These are phyloP conservation scores for Begonia fuchsioides DNA, from an alignment of 306 rosid species.

Conservation along the genomic window DNA sequence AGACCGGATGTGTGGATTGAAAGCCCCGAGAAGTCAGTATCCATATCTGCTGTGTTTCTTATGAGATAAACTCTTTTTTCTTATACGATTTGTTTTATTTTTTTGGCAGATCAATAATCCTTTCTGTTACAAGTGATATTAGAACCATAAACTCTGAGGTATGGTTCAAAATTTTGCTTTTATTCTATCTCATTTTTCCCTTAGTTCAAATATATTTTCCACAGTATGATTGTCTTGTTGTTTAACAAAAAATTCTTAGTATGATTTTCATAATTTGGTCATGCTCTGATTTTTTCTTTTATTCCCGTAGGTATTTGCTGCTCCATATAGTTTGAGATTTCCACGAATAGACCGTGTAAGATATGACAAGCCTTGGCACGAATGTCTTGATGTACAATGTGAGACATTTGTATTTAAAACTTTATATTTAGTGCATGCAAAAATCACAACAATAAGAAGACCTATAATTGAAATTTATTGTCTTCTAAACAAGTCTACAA, in stretches of 20 bases:
- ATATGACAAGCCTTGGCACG: conserved; percentile 89
- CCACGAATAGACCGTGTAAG: conserved; percentile 90
- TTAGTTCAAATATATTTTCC: too few relatives aligned
- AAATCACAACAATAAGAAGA: too few relatives aligned
- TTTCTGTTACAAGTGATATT: conserved; percentile 82
- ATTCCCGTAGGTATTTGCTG: conserved; percentile 59
- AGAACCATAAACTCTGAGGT: conserved; percentile 89
- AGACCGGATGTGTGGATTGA: conserved; percentile 97
- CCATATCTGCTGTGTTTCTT: neutral
- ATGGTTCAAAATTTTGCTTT: conserved; percentile 14
- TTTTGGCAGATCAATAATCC: conserved; percentile 36
- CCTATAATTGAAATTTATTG: too few relatives aligned
- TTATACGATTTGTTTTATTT: neutral
- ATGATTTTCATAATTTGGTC: neutral
- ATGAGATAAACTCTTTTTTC: neutral
- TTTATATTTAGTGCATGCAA: neutral
- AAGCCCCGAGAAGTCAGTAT: conserved; percentile 72
- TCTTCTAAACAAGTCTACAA: too few relatives aligned
- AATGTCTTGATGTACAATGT: conserved; percentile 94
- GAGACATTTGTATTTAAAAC: conserved; percentile 14
- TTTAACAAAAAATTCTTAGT: too few relatives aligned
- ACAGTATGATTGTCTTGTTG: too few relatives aligned
- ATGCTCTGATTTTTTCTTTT: conserved; percentile 5
- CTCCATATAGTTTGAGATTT: conserved; percentile 87
- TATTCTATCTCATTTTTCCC: neutral